Conservation (phyloP, 1,284 basidiomycete species). For the Ganoderma sinense region DNA sequence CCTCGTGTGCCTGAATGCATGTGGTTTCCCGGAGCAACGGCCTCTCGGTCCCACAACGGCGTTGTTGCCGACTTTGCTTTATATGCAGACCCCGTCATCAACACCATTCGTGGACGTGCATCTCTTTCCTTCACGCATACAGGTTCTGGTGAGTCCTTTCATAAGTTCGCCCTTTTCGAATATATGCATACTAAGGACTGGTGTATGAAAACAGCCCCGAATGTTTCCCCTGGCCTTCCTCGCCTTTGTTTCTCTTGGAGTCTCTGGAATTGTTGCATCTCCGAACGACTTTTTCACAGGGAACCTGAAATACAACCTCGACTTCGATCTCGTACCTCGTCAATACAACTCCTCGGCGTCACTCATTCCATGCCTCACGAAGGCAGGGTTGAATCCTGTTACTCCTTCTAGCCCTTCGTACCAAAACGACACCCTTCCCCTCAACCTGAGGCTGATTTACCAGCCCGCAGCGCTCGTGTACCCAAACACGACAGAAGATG, state of each 20-base stretch:
- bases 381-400: slow-evolving; percentile 2
- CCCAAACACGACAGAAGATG: slow-evolving; percentile 4
- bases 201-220: not conserved
- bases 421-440: not conserved
- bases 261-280: not conserved
- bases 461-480: slow-evolving; percentile 1
- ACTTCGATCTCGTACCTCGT: not conserved
- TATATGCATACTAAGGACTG: not conserved
- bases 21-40: not conserved
- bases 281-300: not conserved
- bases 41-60: slow-evolving; percentile 1
- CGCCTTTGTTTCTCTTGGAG: not conserved
- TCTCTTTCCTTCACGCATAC: not conserved
- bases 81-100: not conserved
- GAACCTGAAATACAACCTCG: not conserved
- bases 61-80: not conserved
- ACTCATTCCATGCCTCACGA: not conserved
- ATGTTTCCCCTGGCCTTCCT: not conserved
- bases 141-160: not conserved
- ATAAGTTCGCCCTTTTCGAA: not conserved
- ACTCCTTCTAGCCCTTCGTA: slow-evolving; percentile 1
- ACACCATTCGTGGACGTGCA: not conserved
- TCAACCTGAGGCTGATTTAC: slow-evolving; percentile 6
- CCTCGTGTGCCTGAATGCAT: not conserved
- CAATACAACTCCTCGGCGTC: not conserved